Conservation (phyloP, 768 basidiomycete species). For the Polyporus arcularius region DNA sequence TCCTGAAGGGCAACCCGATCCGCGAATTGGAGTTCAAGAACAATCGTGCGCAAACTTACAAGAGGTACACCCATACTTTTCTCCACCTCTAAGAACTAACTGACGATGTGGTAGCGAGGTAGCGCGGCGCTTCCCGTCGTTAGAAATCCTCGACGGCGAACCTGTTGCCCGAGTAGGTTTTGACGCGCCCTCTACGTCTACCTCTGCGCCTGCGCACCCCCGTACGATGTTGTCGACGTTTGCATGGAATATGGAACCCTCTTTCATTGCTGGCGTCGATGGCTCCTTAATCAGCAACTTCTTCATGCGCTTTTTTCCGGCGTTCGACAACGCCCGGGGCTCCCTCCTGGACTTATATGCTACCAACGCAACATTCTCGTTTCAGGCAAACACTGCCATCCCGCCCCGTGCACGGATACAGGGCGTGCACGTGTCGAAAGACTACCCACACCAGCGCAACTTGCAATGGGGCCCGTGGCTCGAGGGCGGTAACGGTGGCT, state of each 20-base stretch:
- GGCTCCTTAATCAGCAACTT: constrained; percentile 70
- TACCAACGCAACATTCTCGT: constrained; percentile 88
- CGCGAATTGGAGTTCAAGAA: constrained; percentile 59
- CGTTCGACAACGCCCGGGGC: constrained; percentile 77
- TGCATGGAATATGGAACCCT: constrained; percentile 71
- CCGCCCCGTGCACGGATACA: constrained; percentile 76
- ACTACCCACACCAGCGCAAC: constrained; percentile 81
- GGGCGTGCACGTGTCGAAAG: constrained; percentile 60
- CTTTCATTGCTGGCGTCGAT: constrained; percentile 77
- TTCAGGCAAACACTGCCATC: constrained; percentile 81
- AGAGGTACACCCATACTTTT: constrained; percentile 49
- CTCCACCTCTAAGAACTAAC: too few relatives aligned
- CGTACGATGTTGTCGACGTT: constrained; percentile 68
- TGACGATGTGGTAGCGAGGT: constrained; percentile 53
- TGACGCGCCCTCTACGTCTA: constrained; percentile 62
- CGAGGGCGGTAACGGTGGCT: constrained; percentile 52
- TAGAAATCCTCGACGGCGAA: constrained; percentile 84
- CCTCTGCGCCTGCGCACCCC: constrained; percentile 38
- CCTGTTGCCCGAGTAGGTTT: constrained; percentile 80
- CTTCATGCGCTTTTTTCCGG: constrained; percentile 79
- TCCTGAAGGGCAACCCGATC: constrained; percentile 76
- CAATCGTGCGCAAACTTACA: constrained; percentile 63
- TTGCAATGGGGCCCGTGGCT: constrained; percentile 80
- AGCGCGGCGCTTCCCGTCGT: constrained; percentile 73
- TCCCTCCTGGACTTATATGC: constrained; percentile 75